Evolutionary conservation across 148 eudicot genomes (phyloP), one percentile per base, ranked within the genome.

Genomic region (Rhododendron henanense): DNA sequence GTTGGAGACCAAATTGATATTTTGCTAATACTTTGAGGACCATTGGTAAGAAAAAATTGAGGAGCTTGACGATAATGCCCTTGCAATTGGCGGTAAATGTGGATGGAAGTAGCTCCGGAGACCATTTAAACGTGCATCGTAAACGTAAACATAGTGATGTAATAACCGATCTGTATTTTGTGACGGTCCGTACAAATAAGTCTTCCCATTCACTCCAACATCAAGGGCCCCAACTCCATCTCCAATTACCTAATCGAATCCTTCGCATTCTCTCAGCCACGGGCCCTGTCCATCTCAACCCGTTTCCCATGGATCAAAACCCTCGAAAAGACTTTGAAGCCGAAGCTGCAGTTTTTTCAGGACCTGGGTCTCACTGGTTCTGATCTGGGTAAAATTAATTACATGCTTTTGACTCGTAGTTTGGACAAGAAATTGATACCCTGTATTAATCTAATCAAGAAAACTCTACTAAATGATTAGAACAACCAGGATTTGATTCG

Each of bases 301-400:
- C 50, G 81, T 2, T 75, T 73, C 57, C 69, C 59, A 53, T 7
- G n/a, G 59, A 45, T 45, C 78, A 67, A 47, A 74, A 84, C 80
- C 48, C 18, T 45, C 10, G 48, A 45, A 45, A 84, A 55, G 67
- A 75, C 28, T 16, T 81, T 84, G 71, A 84, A 75, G 47, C 86
- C 86, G 18, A 84, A 84, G 86, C 81, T 84, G 11, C n/a, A 75
- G 19, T 76, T 73, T 23, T 84, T 84, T 23, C 86, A 51, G 41
- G 81, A 53, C 6, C 51, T 75, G 86, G 86, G 86, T 13, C 37
- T 84, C 71, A 13, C 81, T 35, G 81, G 80, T 84, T 2, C 37
- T 21, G 50, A 37, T 73, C 67, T 84, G 65, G 81, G 86, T 84
- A 44, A 74, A 4, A 84, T 21, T 18, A 37, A 84, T 39, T 23